Conservation (phyloP, 2,329 filamentous ascomycete genomes). For the Ophiostoma quercus region DNA sequence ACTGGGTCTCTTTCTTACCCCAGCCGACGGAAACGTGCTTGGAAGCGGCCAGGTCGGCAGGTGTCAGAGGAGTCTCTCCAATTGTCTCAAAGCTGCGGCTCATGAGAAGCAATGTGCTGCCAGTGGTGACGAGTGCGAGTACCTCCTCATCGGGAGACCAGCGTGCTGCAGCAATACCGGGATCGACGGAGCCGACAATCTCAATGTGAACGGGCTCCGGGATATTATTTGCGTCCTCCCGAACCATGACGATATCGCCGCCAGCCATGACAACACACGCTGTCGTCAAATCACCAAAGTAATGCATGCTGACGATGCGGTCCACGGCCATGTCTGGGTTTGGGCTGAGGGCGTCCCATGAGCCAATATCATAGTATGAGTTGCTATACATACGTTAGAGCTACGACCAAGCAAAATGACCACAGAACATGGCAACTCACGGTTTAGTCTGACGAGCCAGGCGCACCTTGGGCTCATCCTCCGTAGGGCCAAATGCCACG, state of each 20-base stretch:
- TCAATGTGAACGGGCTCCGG: constrained; percentile 75
- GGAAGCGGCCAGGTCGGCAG: constrained; percentile 76
- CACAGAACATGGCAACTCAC: neutral
- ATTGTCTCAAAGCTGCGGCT: constrained; percentile 83
- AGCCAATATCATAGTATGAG: constrained; percentile 54
- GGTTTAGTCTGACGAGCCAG: constrained; percentile 45
- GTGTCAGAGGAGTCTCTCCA: constrained; percentile 64
- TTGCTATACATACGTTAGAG: constrained; percentile 3
- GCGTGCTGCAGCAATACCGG: constrained; percentile 78
- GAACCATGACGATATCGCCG: constrained; percentile 82
- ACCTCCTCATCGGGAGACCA: constrained; percentile 97
- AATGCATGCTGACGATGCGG: constrained; percentile 70
- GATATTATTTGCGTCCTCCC: constrained; percentile 52
- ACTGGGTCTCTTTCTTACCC: constrained; percentile 98
- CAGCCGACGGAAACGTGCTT: constrained; percentile 95
- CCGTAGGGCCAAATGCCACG: constrained; percentile 76
- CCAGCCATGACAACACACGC: constrained; percentile 81
- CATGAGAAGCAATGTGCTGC: constrained; percentile 81
- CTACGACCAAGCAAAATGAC: neutral
- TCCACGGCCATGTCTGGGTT: constrained; percentile 71
- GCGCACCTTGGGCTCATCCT: constrained; percentile 65
- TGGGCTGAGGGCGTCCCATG: constrained; percentile 83
- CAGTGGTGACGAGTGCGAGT: constrained; percentile 69
- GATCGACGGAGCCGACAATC: constrained; percentile 90
- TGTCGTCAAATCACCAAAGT: constrained; percentile 73